Evolutionary conservation across 2,329 filamentous ascomycete genomes (phyloP), one percentile per base, ranked within the genome.

Genomic region (Ambrosiella xylebori): DNA sequence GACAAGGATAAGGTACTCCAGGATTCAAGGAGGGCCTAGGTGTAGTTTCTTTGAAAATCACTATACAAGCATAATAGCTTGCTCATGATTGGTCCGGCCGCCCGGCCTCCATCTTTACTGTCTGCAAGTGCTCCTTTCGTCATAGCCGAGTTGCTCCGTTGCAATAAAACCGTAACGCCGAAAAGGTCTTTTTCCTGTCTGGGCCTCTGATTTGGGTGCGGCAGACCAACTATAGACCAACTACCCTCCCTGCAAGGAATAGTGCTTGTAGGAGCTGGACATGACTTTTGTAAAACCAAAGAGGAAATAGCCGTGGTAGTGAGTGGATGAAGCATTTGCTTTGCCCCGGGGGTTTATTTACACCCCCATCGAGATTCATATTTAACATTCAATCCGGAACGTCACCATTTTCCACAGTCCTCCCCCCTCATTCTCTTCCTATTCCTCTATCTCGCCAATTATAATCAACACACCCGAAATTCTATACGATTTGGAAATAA

Each of bases 91-190:
- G 59, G 59, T 45, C 59, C 59, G 59, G 59, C 39, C 56, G 56
- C 59, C 59, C 59, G 59, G 59, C 56, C 59, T 56, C 54, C 41
- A 57, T 2, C 13, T 56, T 54, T 56, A 36, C 36, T 56, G 17
- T 17, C 15, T 55, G 35, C 51, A 59, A 59, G 41, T 56, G 41
- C 59, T 56, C 57, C 54, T 59, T 60, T 61, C 59, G 59, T 61
- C 59, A 61, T 61, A 61, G 53, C 59, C 59, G 59, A 61, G 59
- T 56, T 54, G 57, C 57, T 58, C 54, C 59, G 59, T 54, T 61
- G 37, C 45, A 61, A 47, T 51, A 44, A 58, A 57, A 61, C 52
- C 59, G 59, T 61, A 61, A 61, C 59, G 59, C 59, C 59, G 59
- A 61, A 61, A 52, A 57, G 39, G 55, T 56, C 38, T 50, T 41